Conservation (phyloP, 306 rosid species). For the Trichosanthes truncata region DNA sequence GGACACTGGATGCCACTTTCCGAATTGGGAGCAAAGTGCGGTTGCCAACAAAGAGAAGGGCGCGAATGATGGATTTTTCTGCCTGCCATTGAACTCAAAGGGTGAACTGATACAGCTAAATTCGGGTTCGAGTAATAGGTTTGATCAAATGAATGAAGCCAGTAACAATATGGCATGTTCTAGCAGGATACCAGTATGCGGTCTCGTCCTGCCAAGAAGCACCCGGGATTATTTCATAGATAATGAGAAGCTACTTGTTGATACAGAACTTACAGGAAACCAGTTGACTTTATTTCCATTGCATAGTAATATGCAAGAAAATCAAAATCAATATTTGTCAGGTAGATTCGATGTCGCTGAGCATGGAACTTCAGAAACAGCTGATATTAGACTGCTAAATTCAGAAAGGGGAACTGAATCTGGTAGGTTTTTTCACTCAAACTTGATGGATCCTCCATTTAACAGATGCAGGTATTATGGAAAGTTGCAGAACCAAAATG, state of each 20-base stretch:
- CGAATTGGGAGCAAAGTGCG: slow-evolving; percentile 38
- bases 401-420: slow-evolving; percentile 34
- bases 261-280: slow-evolving; percentile 36
- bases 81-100: slow-evolving; percentile 93
- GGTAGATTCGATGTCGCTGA: slow-evolving; percentile 45
- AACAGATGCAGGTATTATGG: slow-evolving; percentile 39
- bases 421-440: slow-evolving; percentile 30
- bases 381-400: slow-evolving; percentile 31
- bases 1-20: slow-evolving; percentile 24
- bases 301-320: slow-evolving; percentile 20
- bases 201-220: slow-evolving; percentile 20
- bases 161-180: slow-evolving; percentile 25
- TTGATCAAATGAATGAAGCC: slow-evolving; percentile 33
- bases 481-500: slow-evolving; percentile 28
- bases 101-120: slow-evolving; percentile 74
- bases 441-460: slow-evolving; percentile 21
- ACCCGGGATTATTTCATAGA: slow-evolving; percentile 30
- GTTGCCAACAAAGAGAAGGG: slow-evolving; percentile 26
- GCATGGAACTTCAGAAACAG: slow-evolving; percentile 36
- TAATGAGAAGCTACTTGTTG: slow-evolving; percentile 31
- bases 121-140: slow-evolving; percentile 36
- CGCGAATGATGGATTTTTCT: slow-evolving; percentile 33
- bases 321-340: slow-evolving; percentile 28
- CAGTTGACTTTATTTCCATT: slow-evolving; percentile 33
- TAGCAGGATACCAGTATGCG: slow-evolving; percentile 29